phyloP scores from a whole-genome alignment of 345 rosid species.

The Lepidium africanum region DNA sequence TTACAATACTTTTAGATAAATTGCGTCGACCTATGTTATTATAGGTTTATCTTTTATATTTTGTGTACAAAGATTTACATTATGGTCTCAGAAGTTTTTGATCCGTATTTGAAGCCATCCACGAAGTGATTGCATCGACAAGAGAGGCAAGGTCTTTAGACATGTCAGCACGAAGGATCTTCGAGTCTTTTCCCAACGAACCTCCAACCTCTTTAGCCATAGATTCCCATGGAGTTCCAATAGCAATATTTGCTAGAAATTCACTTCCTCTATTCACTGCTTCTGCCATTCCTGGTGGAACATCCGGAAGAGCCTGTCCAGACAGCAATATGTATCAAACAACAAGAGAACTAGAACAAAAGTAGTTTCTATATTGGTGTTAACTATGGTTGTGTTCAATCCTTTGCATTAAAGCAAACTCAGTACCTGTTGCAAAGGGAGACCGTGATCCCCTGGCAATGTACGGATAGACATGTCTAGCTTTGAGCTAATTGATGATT shows the following conservation, averaged over 20 bases:
- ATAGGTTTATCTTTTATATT: not conserved
- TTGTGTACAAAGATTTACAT: slow-evolving; percentile 4
- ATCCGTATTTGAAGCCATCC: slow-evolving; percentile 75
- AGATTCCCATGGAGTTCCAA: slow-evolving; percentile 90
- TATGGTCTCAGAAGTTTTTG: slow-evolving; percentile 48
- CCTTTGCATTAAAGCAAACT: not conserved
- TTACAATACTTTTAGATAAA: not conserved
- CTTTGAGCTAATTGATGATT: slow-evolving; percentile 85
- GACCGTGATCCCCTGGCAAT: slow-evolving; percentile 91
- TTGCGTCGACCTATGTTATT: not conserved
- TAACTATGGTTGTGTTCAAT: not conserved
- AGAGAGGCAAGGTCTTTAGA: slow-evolving; percentile 64
- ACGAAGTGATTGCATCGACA: slow-evolving; percentile 65
- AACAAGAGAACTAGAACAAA: too few relatives aligned
- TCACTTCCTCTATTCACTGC: slow-evolving; percentile 90
- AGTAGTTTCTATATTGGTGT: not conserved
- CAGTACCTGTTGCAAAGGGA: slow-evolving; percentile 88
- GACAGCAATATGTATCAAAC: not conserved
- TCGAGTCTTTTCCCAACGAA: slow-evolving; percentile 60
- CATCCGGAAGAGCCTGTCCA: slow-evolving; percentile 78
- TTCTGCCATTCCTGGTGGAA: slow-evolving; percentile 96
- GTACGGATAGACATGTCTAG: slow-evolving; percentile 90
- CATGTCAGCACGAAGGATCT: slow-evolving; percentile 51
- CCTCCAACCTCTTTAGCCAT: slow-evolving; percentile 88
- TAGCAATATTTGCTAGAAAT: slow-evolving; percentile 63